Conservation (phyloP, 192 early-diverging fungal genomes). For the Kappamyces sp. region DNA sequence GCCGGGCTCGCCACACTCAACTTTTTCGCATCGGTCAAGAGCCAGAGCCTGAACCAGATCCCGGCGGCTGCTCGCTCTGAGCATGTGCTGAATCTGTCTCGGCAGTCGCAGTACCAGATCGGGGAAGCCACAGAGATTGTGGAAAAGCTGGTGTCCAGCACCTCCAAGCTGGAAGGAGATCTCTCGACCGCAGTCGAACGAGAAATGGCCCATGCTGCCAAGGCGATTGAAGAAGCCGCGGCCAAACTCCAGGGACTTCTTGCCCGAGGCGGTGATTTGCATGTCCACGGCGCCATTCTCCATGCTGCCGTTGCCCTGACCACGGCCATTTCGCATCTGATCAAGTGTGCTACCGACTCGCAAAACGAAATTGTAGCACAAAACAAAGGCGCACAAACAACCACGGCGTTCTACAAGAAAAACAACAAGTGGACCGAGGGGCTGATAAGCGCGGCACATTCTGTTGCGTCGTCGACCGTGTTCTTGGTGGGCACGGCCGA, state of each 20-base stretch:
- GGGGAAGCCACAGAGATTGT: constrained; percentile 64
- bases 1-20: constrained; percentile 63
- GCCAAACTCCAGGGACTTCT: constrained; percentile 73
- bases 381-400: constrained; percentile 71
- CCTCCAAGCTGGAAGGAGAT: constrained; percentile 64
- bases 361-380: constrained; percentile 97
- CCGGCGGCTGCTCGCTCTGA: constrained; percentile 58
- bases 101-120: constrained; percentile 69
- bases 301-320: constrained; percentile 89
- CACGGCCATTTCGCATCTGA: constrained; percentile 88
- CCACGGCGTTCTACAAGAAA: constrained; percentile 96
- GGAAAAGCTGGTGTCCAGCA: constrained; percentile 67
- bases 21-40: constrained; percentile 88
- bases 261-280: constrained; percentile 67
- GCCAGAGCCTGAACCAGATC: constrained; percentile 25
- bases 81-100: constrained; percentile 68
- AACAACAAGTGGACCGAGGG: constrained; percentile 99
- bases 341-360: constrained; percentile 86
- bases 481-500: constrained; percentile 91
- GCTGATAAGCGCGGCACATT: constrained; percentile 91
- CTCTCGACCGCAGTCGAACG: constrained; percentile 86
- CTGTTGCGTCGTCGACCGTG: constrained; percentile 89
- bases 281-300: constrained; percentile 87
- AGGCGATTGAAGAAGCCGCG: constrained; percentile 87
- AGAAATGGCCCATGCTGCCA: constrained; percentile 87